A percentile compares a stretch with the other conserved stretches of the same genome.
These are phyloP conservation scores for Fusarium brachygibbosum DNA, from an alignment of 2,329 filamentous ascomycete genomes.

Conservation along the genomic window DNA sequence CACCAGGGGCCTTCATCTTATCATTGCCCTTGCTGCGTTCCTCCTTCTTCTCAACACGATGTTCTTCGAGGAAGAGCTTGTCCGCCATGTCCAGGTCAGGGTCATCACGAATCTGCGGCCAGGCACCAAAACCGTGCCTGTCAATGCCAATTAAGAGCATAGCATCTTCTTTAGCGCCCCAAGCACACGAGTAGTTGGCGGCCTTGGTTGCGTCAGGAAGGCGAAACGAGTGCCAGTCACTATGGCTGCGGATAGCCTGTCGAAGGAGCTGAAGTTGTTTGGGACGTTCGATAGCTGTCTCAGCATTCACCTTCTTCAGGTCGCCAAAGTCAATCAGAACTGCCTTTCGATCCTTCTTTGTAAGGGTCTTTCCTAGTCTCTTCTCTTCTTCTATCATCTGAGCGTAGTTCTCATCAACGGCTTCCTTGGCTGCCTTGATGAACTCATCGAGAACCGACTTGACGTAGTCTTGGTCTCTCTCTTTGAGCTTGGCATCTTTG, in stretches of 20 bases:
- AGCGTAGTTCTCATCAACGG: conserved; percentile 76
- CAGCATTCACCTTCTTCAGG: conserved; percentile 94
- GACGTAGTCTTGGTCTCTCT: conserved; percentile 85
- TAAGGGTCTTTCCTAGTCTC: conserved; percentile 82
- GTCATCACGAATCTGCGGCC: conserved; percentile 94
- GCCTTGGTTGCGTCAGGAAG: conserved; percentile 92
- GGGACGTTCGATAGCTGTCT: conserved; percentile 92
- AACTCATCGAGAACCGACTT: conserved; percentile 82
- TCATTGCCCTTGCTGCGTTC: conserved; percentile 84
- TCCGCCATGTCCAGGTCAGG: conserved; percentile 85
- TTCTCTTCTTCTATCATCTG: conserved; percentile 85
- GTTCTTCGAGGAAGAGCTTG: conserved; percentile 97
- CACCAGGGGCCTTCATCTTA: conserved; percentile 92
- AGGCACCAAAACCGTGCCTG: conserved; percentile 94
- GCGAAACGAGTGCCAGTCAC: conserved; percentile 84
- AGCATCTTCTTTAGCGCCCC: conserved; percentile 93
- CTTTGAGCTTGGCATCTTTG: conserved; percentile 84
- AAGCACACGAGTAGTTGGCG: conserved; percentile 90
- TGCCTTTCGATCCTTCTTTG: conserved; percentile 98
- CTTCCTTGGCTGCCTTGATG: conserved; percentile 68
- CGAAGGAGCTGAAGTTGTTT: conserved; percentile 88
- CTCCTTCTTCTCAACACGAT: conserved; percentile 97
- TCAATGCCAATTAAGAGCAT: conserved; percentile 97
- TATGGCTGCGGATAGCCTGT: conserved; percentile 74
- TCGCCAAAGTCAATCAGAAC: conserved; percentile 95